Conservation (phyloP, 2,329 filamentous ascomycete species). For the Trichoderma oligosporum region DNA sequence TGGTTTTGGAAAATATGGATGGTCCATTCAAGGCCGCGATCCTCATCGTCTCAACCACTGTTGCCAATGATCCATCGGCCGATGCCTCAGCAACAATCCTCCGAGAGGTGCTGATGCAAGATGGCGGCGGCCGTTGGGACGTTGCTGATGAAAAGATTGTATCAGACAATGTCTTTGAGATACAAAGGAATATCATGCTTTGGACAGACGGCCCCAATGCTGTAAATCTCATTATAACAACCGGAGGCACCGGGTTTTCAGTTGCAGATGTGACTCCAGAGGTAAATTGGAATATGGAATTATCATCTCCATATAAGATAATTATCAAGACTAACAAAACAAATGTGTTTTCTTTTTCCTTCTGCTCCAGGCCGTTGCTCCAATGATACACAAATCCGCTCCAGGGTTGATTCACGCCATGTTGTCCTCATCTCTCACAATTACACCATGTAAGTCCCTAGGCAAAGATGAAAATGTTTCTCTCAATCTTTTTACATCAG, state of each 20-base stretch:
- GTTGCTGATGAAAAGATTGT: slow-evolving; percentile 70
- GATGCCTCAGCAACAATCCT: slow-evolving; percentile 70
- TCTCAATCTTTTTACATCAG: slow-evolving; percentile 16
- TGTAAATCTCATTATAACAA: slow-evolving; percentile 78
- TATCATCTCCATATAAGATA: neutral
- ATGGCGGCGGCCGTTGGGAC: slow-evolving; percentile 68
- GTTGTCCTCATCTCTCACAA: slow-evolving; percentile 74
- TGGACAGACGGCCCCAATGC: slow-evolving; percentile 67
- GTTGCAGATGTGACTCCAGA: slow-evolving; percentile 83
- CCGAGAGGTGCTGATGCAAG: slow-evolving; percentile 62
- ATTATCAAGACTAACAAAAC: neutral
- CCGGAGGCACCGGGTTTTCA: slow-evolving; percentile 91
- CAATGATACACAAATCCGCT: slow-evolving; percentile 78
- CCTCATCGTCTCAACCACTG: slow-evolving; percentile 87
- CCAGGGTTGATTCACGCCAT: slow-evolving; percentile 93
- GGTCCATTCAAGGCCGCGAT: slow-evolving; percentile 66
- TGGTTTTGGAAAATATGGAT: slow-evolving; percentile 4
- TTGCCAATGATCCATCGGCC: slow-evolving; percentile 70
- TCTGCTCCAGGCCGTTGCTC: slow-evolving; percentile 62
- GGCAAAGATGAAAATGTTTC: neutral
- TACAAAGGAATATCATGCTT: slow-evolving; percentile 66
- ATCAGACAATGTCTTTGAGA: slow-evolving; percentile 67
- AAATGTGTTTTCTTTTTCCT: neutral
- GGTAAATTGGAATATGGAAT: slow-evolving; percentile 42
- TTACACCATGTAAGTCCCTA: slow-evolving; percentile 78